Base-by-base conservation (phyloP, 257 asterid species). In the Forsythia viridissima region DNA sequence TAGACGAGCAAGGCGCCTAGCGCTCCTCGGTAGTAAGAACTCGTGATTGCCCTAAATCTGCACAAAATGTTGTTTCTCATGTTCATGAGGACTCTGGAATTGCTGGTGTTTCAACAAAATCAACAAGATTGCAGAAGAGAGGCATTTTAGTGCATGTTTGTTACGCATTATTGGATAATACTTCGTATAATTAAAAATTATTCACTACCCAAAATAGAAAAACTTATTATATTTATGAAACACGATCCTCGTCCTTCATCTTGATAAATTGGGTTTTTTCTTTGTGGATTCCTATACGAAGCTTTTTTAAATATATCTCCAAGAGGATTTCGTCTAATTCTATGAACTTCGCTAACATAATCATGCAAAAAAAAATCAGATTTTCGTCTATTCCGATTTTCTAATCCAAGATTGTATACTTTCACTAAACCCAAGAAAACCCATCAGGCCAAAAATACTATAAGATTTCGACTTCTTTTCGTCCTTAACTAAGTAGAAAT, bases 11-110 rank as follows among this genome's bases (percentile, higher is more conserved):
- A 52, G 8, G 97, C 98, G 0, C 98, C 98, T 9, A 91, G 65
- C 0, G 98, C 98, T 73, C 98, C 98, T 0, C 98, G 87, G 78
- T 92, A 94, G 79, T 94, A 94, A 15, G 98, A 94, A 85, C 97
- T 94, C 2, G 98, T 94, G 70, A 94, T 91, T 65, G 98, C 98
- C 69, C 98, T 82, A 69, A 92, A 92, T 85, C 97, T 94, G 87
- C 41, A 72, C 21, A 40, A 34, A 48, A 15, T 46, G 4, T 48
- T 46, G 57, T 48, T 48, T 13, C 57, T 48, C 57, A 13, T 48
- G 57, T 48, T 30, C 0, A 30, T 30, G 34, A 30, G 34, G 34
- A 30, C 34, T 30, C 34, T 30, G 34, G 34, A 30, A 1, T 30
- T 30, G 34, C 34, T 30, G 34, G 34, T 30, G 34, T 30, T 30